Conservation (phyloP, 441 rosid genomes). For the Macaranga tanarius region DNA sequence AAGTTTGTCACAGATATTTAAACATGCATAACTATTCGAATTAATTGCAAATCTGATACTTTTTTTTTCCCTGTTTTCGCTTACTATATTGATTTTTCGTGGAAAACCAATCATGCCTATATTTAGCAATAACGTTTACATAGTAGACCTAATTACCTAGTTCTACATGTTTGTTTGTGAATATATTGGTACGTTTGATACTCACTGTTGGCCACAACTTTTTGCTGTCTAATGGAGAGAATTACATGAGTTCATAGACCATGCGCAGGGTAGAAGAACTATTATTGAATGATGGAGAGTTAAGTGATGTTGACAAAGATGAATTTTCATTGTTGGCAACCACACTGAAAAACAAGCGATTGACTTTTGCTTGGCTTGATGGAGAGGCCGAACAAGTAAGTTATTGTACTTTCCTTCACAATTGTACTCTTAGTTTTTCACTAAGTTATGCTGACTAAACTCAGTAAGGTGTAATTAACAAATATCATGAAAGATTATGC, state of each 20-base stretch:
- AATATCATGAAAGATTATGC: not conserved
- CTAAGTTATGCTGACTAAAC: not conserved
- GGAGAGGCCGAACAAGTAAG: constrained; percentile 88
- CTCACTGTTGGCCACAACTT: constrained; percentile 7
- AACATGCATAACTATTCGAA: not conserved
- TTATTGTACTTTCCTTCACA: constrained; percentile 14
- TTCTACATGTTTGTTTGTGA: not conserved
- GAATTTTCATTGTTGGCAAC: constrained; percentile 43
- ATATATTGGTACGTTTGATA: not conserved
- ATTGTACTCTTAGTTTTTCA: constrained; percentile 10
- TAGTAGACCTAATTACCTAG: not conserved
- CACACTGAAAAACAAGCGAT: constrained; percentile 60
- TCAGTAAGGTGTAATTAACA: not conserved
- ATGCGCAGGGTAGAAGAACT: constrained; percentile 79
- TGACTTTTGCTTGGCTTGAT: constrained; percentile 92
- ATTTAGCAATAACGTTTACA: not conserved
- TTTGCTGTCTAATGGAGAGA: constrained; percentile 29
- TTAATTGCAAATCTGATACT: not conserved
- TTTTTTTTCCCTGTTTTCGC: not conserved
- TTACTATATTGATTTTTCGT: constrained; percentile 5
- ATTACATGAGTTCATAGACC: constrained; percentile 58
- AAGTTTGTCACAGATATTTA: not conserved
- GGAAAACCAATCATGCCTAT: not conserved
- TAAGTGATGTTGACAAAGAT: constrained; percentile 43
- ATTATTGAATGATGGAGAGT: constrained; percentile 43